A percentile compares a stretch with the other conserved stretches of the same genome.
Conservation (phyloP, 2,329 filamentous ascomycete genomes). For the Phialophora verrucosa region DNA sequence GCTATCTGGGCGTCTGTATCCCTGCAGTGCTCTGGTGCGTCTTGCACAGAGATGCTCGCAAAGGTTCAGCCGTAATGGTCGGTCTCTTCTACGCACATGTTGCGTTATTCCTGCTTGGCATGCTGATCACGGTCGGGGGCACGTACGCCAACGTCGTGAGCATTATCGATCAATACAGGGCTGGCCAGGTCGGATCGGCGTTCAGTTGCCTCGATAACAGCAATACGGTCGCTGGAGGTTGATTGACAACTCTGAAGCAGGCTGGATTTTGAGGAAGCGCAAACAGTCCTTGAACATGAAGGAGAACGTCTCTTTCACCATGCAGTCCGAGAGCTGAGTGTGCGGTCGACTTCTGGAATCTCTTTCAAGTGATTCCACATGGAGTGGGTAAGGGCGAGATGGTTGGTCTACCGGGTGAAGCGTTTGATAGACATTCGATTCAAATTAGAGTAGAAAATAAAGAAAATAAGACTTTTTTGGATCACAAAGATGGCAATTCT, state of each 20-base stretch:
- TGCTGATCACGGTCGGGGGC: not conserved
- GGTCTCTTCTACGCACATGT: not conserved
- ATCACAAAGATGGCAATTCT: not conserved
- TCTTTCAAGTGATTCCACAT: not conserved
- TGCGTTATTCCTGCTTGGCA: not conserved
- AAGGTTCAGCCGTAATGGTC: not conserved
- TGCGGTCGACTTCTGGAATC: not conserved
- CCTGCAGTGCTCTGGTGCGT: not conserved
- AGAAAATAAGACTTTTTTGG: not conserved
- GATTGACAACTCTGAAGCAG: not conserved
- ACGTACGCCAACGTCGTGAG: constrained; percentile 9
- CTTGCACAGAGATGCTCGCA: not conserved
- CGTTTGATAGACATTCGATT: not conserved
- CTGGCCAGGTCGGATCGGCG: constrained; percentile 14
- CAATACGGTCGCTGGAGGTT: constrained; percentile 19
- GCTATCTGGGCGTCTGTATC: not conserved
- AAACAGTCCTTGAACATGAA: not conserved
- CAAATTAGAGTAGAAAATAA: not conserved
- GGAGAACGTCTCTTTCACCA: not conserved
- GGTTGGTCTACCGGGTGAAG: not conserved
- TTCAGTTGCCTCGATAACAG: constrained; percentile 22
- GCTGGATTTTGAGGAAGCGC: not conserved
- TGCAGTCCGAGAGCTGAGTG: not conserved
- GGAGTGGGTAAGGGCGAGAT: not conserved
- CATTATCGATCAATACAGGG: constrained; percentile 20